Base-by-base conservation (phyloP, 2,329 filamentous ascomycete species). In the Penicillium paneum region DNA sequence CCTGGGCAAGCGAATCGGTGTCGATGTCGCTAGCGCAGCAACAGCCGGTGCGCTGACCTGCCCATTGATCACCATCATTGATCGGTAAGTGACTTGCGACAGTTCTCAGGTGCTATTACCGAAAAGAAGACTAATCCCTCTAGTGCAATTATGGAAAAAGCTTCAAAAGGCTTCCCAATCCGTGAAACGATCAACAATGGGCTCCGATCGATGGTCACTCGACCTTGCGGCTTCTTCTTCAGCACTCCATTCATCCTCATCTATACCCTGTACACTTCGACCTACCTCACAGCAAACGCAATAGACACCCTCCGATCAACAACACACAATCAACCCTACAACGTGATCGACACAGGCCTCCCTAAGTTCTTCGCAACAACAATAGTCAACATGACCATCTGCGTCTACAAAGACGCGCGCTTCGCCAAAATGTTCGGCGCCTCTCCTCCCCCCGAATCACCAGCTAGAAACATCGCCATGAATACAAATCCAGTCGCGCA, bases 351-450 rank as follows among this genome's bases (percentile, higher is more conserved):
- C 0, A 80, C 88, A 8, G 91, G 91, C 52, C 82, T 86, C 0
- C 74, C 83, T 57, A 97, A 97, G 71, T 97, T 97, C 76, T 76
- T 85, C 64, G 86, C 89, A 47, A 93, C 90, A 1, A 89, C 85
- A 15, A 76, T 83, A n/a, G 85, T 91, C 52, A 97, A 97, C 75
- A 86, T 96, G 73, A 83, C 85, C 8, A 80, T 96, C 34, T 91
- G 90, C 73, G 84, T 96, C 43, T 91, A 94, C 81, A 97, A 96
- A 73, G 92, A 96, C 76, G 86, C 87, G 65, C 84, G 88, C 57
- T 96, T 93, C 71, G 90, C 90, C 1, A 83, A 85, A 66, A 82
- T 96, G 67, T 96, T 95, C 71, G 90, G 90, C 12, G 84, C 87
- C 0, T 70, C 74, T 3, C 56, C 79, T 72, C 53, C 81, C 74